Base-by-base conservation (phyloP, 2,329 filamentous ascomycete genomes). In the Lachnellula hyalina region DNA sequence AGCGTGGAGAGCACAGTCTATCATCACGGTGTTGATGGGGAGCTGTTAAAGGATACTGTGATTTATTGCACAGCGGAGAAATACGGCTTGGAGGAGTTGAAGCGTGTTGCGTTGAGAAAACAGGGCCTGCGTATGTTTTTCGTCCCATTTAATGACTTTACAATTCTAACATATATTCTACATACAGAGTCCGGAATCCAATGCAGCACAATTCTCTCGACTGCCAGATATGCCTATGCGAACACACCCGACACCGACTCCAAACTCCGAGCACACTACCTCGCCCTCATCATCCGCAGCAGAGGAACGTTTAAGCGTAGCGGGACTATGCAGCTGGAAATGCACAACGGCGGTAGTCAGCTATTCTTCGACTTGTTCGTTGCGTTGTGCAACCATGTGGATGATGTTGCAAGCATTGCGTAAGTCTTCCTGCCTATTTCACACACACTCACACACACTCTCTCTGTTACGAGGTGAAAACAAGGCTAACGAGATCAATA, bases 331-430 rank as follows among this genome's bases (percentile, higher is more conserved):
- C 92, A 96, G 82, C 87, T 89, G 78, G 92, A 96, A 79, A 96
- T 97, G 92, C 90, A 96, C 79, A 85, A 85, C 74, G 91, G 92
- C 73, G 91, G 81, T 69, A 81, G 54, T 14, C 92, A 92, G 81
- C 81, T 96, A 77, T 96, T 94, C 82, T 97, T 97, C 77, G 92
- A 96, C 81, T 80, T 97, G 74, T 97, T 96, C 74, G 92, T 96
- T 71, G 92, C 92, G 68, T 89, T 96, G 87, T 96, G 90, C 81
- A 96, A 96, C 77, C 92, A 96, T 78, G 87, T 96, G 70, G 92
- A 96, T 82, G 92, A 96, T 75, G 85, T 96, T 75, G 87, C 90
- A 75, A 90, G 94, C 72, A 85, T 90, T 74, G 87, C 83, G 67
- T 68, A 63, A 53, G 65, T 60, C 47, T 42, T 55, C 45, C 55